Evolutionary conservation across 495 filamentous ascomycete genomes (phyloP), one percentile per base, ranked within the genome.

Genomic region (Penicillium lagena): DNA sequence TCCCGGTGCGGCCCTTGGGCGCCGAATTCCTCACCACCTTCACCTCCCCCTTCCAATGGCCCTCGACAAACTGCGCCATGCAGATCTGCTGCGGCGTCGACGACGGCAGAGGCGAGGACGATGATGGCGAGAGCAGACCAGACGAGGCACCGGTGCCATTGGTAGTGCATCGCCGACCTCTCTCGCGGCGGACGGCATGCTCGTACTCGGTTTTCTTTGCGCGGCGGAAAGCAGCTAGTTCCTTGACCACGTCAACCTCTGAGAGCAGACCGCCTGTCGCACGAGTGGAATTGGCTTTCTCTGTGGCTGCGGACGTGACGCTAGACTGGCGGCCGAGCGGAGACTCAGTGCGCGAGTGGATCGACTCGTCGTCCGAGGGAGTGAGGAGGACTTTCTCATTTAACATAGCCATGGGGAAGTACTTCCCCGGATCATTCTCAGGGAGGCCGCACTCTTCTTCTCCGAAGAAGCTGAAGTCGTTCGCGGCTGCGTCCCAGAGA

Each of bases 401-500:
- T 4, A 75, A 48, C 0, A 50, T 52, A 12, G 72, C 66, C 60
- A 71, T 64, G 2, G 72, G 70, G 40, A 71, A 63, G 45, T 71
- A 70, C 36, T 64, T 67, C 7, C 59, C 59, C 4, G 62, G 63
- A 12, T 71, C 66, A 37, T 65, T 63, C 12, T 66, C 58, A 13
- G 70, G 76, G 7, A 81, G 60, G 7, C 76, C 76, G 28, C 73
- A 78, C 55, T 82, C 80, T 33, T 77, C 78, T 37, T 80, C 78
- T 2, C 68, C 76, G 45, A 85, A 85, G 62, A 85, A 85, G 33
- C 77, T 80, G 51, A 82, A 85, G 48, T 85, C 81, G 27, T 72
- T 60, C 34, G 72, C 64, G 7, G 77, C 76, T 15, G 78, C 79
- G 30, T 75, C 67, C 79, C 79, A 83, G 11, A 85, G 71, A 4